Evolutionary conservation across 2,329 filamentous ascomycete species (phyloP), one percentile per base, ranked within the genome.

Genomic region (Aureobasidium sp.): DNA sequence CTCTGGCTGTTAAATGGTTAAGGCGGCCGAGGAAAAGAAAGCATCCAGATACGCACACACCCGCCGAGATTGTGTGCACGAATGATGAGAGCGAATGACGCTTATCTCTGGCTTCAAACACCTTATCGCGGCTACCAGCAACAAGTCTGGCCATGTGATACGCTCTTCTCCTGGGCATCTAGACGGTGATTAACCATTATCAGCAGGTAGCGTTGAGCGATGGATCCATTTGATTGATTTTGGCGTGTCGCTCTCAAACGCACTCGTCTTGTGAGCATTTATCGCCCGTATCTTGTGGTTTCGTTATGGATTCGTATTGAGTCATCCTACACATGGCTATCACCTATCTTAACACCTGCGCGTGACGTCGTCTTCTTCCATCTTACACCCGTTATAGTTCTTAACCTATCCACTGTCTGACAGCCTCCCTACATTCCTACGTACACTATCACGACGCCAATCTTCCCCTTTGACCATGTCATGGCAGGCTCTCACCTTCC

Each of bases 401-500:
- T 24, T 48, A 20, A 10, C 9, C 20, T 48, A 17, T 36, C 36
- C 53, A 36, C 12, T 36, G 15, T 27, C 46, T 27, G 53, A 34
- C 5, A 2, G 26, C 46, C 39, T 36, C 26, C 55, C 41, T 48
- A 59, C 2, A 17, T 17, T 3, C 41, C 34, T 17, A 48, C 39
- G 24, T 3, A 4, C 29, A 41, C 39, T 26, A 3, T 32, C 7
- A 26, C 44, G 24, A 36, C 36, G 43, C 36, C 43, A 34, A 34
- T 13, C 2, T 12, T 29, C 17, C 17, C 39, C 24, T 26, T 5
- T 61, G 63, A 66, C 53, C 47, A 71, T 71, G 69, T 64, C 66
- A 71, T 73, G 69, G 70, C 65, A 65, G 29, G 50, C 65, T 32
- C 37, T 61, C 46, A 48, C 61, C 51, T 67, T 73, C 62, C 63